These are phyloP conservation scores for Cardamine chenopodiifolia DNA, from an alignment of 345 rosid species.

Conservation along the genomic window DNA sequence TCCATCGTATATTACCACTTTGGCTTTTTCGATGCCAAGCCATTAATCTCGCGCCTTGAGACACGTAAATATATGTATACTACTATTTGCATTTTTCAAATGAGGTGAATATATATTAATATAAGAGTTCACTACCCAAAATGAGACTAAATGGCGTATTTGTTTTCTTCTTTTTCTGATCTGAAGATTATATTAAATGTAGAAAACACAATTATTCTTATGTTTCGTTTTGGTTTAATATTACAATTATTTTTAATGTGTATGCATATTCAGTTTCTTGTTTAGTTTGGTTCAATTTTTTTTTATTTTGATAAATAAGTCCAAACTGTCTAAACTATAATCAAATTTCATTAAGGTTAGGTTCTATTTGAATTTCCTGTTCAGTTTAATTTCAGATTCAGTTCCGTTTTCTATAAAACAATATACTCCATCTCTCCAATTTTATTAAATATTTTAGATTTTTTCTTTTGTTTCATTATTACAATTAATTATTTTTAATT, in stretches of 20 bases:
- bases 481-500: no score
- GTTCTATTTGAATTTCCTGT: no score
- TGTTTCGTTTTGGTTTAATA: neutral
- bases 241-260: neutral
- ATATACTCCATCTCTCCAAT: no score
- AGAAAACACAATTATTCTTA: neutral
- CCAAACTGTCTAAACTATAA: no score
- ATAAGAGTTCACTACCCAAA: neutral
- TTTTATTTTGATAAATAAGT: no score
- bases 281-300: no score
- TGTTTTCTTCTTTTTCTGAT: neutral
- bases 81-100: neutral
- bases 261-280: no score
- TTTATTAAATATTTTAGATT: no score
- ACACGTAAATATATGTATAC: conserved; percentile 9
- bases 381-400: no score
- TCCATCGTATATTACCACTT: conserved; percentile 50
- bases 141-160: neutral
- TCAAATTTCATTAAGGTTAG: no score
- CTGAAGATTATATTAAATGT: neutral
- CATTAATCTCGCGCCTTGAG: conserved; percentile 49
- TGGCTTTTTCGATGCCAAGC: conserved; percentile 53
- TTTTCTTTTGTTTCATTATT: no score
- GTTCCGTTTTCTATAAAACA: no score
- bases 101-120: neutral